Evolutionary conservation across 495 filamentous ascomycete genomes (phyloP), one percentile per base, ranked within the genome.

Genomic region (Xylaria nigripes): DNA sequence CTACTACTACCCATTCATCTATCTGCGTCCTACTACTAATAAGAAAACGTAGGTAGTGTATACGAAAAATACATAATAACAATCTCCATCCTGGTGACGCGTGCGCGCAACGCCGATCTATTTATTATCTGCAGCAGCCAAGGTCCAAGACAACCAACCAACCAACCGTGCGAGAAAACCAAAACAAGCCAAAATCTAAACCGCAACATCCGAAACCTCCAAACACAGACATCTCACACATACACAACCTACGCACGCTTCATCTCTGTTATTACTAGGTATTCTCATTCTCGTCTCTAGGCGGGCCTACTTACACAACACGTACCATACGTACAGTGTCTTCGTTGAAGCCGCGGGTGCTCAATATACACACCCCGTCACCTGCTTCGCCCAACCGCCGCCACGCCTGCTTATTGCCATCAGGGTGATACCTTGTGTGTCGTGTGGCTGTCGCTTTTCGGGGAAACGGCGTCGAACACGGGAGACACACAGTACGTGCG

Each of bases 361-460:
- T 42, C 46, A 38, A 55, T 55, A 44, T 30, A 24, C 45, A 54
- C 44, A 49, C 25, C 53, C 46, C 30, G 25, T 36, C 45, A 55
- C 46, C 46, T 27, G 24, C 21, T 22, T 15, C 12, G 40, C 18
- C 53, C 27, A 8, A 27, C 52, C 32, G 43, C 43, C 19, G 32
- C 27, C 25, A 34, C 36, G 27, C 46, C 53, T 24, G 44, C 15
- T 43, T 25, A 19, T 49, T 27, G 10, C 22, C 13, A 36, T 36
- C 13, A 36, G 32, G 7, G 53, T 55, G 45, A 50, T 55, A 55
- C 53, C 21, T 49, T 49, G 53, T 55, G 53, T 27, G 24, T 36
- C 16, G 52, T 48, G 45, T 38, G 22, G 41, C 41, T 36, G 22
- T 46, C 51, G 36, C 51, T 45, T 18, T 27, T 44, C 53, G 38